A percentile compares a stretch with the other conserved stretches of the same genome.
Evolutionary conservation across 331 rosid genomes (phyloP).

Genomic region (Quercus phellos): DNA sequence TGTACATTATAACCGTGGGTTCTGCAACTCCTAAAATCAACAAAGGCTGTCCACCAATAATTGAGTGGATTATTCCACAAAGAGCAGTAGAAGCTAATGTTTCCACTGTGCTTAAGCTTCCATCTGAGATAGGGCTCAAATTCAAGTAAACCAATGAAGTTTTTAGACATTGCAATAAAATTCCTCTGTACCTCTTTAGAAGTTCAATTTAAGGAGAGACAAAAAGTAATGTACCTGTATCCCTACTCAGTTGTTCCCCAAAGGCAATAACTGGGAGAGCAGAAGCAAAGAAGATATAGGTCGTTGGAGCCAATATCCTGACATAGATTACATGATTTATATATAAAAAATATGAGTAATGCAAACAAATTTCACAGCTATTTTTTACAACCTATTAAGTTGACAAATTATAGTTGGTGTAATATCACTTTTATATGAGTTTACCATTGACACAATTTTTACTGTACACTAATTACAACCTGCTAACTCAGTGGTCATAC

Average conservation of each 20-base stretch:
- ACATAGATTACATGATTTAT: constrained; percentile 4
- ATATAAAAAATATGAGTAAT: constrained; percentile 8
- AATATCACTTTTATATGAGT: too few species aligned
- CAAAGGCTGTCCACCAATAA: constrained; percentile 94
- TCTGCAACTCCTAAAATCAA: constrained; percentile 94
- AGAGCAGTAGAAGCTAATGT: constrained; percentile 84
- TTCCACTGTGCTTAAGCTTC: constrained; percentile 84
- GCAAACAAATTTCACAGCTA: neutral
- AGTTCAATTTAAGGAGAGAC: neutral
- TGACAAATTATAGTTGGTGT: too few species aligned
- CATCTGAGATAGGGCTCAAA: constrained; percentile 33
- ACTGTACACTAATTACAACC: too few species aligned
- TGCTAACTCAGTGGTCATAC: too few species aligned
- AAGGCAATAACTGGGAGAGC: constrained; percentile 96
- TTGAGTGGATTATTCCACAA: constrained; percentile 78
- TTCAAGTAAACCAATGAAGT: neutral
- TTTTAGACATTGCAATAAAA: neutral
- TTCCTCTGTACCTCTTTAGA: neutral
- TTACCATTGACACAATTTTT: too few species aligned
- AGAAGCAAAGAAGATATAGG: constrained; percentile 93
- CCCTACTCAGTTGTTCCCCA: constrained; percentile 79
- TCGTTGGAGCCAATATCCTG: constrained; percentile 90
- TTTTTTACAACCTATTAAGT: too few species aligned
- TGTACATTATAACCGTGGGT: constrained; percentile 93
- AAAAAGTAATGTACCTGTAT: constrained; percentile 53